These are phyloP conservation scores for Podospora bellae-mahoneyi DNA, from an alignment of 495 filamentous ascomycete species.

Conservation along the genomic window DNA sequence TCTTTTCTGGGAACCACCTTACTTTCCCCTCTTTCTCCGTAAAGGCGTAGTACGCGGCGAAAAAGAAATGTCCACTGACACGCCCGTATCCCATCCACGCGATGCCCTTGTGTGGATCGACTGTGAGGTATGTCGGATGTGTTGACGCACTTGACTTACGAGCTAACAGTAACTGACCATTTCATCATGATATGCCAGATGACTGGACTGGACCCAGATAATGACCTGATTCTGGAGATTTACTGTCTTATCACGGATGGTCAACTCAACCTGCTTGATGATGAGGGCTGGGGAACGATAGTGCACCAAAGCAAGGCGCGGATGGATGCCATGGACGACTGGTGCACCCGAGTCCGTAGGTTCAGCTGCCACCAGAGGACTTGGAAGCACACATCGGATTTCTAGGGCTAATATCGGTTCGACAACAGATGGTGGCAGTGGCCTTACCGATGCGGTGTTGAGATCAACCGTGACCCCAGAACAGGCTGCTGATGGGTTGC, in stretches of 20 bases:
- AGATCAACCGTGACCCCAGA: slow-evolving; percentile 68
- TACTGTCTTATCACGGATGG: slow-evolving; percentile 89
- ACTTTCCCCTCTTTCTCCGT: neutral
- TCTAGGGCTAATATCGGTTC: neutral
- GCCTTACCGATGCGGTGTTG: slow-evolving; percentile 74
- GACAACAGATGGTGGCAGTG: slow-evolving; percentile 58
- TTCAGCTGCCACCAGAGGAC: neutral
- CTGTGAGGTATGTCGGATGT: slow-evolving; percentile 62
- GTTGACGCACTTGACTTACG: neutral
- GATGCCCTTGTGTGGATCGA: slow-evolving; percentile 81
- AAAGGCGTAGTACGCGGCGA: too few relatives aligned
- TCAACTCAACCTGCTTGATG: slow-evolving; percentile 71
- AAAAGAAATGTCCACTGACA: neutral
- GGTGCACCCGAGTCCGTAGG: slow-evolving; percentile 47
- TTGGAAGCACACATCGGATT: neutral
- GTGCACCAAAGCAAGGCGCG: slow-evolving; percentile 69
- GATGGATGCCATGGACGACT: slow-evolving; percentile 72
- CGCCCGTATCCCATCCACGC: neutral
- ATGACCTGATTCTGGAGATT: slow-evolving; percentile 84
- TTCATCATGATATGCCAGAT: slow-evolving; percentile 56
- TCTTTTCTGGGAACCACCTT: neutral
- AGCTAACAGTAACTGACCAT: neutral
- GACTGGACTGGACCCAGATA: slow-evolving; percentile 80
- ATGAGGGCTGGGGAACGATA: slow-evolving; percentile 71
- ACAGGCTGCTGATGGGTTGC: slow-evolving; percentile 66